Conservation (phyloP, 2,329 filamentous ascomycete species). For the Penicillium sp. region DNA sequence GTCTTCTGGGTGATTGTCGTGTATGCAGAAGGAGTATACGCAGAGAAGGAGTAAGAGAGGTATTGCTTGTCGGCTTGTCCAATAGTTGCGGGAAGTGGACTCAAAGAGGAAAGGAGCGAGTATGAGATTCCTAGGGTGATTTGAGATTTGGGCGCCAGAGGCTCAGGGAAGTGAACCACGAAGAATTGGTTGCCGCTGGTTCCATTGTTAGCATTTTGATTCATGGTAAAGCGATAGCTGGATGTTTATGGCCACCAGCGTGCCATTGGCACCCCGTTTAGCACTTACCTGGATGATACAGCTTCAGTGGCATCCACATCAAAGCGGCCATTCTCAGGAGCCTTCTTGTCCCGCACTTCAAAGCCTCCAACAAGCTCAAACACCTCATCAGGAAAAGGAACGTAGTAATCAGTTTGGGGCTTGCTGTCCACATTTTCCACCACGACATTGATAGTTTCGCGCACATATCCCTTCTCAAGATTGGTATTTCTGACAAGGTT, state of each 20-base stretch:
- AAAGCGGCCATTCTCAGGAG: conserved; percentile 67
- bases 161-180: conserved; percentile 73
- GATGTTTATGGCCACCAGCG: conserved; percentile 1
- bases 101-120: conserved; percentile 75
- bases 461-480: conserved; percentile 86
- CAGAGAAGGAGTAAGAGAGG: conserved; percentile 81
- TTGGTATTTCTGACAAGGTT: conserved; percentile 91
- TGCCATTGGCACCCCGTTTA: conserved; percentile 53
- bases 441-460: conserved; percentile 90
- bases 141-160: conserved; percentile 74
- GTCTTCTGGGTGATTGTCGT: conserved; percentile 91
- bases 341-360: conserved; percentile 91
- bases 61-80: conserved; percentile 85
- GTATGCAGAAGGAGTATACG: conserved; percentile 82
- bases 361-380: conserved; percentile 78
- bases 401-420: conserved; percentile 84
- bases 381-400: conserved; percentile 78
- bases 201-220: conserved; percentile 8
- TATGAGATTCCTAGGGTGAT: conserved; percentile 87
- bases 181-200: conserved; percentile 76
- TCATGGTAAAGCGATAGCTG: background rate
- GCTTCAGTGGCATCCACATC: conserved; percentile 67
- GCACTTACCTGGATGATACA: conserved; percentile 53
- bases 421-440: conserved; percentile 81
- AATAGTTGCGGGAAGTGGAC: conserved; percentile 78